These are phyloP conservation scores for Hymenoscyphus linearis DNA, from an alignment of 2,329 filamentous ascomycete species.

Conservation along the genomic window DNA sequence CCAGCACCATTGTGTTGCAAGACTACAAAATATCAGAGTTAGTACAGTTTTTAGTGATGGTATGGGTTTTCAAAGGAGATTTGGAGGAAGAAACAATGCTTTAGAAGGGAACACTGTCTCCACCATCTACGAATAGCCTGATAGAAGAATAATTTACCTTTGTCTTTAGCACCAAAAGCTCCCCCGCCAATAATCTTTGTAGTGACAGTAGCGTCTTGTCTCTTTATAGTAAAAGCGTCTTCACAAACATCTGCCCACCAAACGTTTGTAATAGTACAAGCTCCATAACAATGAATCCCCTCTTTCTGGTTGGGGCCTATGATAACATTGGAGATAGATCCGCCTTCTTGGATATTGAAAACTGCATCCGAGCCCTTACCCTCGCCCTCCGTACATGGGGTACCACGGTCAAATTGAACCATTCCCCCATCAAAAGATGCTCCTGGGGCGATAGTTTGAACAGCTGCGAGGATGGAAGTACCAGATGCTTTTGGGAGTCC, in stretches of 20 bases:
- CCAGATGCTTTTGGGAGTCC: constrained; percentile 29
- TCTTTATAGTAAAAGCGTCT: constrained; percentile 25
- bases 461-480: constrained; percentile 37
- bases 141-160: constrained; percentile 17
- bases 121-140: too few relatives aligned
- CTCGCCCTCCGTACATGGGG: constrained; percentile 37
- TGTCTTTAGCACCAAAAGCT: constrained; percentile 38
- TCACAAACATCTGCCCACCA: constrained; percentile 27
- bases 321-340: constrained; percentile 32
- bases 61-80: too few relatives aligned
- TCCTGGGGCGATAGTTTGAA: constrained; percentile 39
- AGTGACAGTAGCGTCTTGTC: constrained; percentile 31
- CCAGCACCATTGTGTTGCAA: constrained; percentile 39
- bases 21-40: neutral
- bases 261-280: constrained; percentile 27
- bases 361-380: constrained; percentile 35
- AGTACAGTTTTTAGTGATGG: too few relatives aligned
- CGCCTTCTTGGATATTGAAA: constrained; percentile 31
- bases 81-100: too few relatives aligned
- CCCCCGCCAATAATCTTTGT: constrained; percentile 40
- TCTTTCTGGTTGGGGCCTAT: constrained; percentile 33
- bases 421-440: constrained; percentile 43
- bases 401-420: constrained; percentile 39
- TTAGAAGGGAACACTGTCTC: too few relatives aligned
- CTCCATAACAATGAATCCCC: constrained; percentile 26